Conservation (phyloP, 176 grass and related monocot genomes). For the Carex kokanica region DNA sequence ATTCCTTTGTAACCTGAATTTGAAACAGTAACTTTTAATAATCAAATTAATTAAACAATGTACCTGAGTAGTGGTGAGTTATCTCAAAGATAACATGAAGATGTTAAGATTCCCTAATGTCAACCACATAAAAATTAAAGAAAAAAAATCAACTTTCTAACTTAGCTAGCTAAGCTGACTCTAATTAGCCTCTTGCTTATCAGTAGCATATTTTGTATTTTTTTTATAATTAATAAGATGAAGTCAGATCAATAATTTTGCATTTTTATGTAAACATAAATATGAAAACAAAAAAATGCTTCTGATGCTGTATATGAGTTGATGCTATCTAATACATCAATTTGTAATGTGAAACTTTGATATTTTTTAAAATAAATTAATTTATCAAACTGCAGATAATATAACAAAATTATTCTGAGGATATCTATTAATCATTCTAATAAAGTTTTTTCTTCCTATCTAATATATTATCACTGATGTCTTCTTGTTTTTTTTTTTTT, state of each 20-base stretch:
- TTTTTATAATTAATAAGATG: not conserved
- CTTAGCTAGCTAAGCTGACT: not conserved
- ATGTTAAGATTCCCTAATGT: not conserved
- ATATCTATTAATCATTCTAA: too few relatives aligned
- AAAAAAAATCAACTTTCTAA: not conserved
- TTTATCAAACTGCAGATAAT: too few relatives aligned
- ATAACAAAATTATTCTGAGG: too few relatives aligned
- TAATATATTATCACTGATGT: too few relatives aligned
- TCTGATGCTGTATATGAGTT: not conserved
- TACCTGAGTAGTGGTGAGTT: constrained; percentile 6
- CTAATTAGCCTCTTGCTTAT: not conserved
- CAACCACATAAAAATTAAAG: not conserved
- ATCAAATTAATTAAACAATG: too few relatives aligned
- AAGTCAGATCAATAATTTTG: not conserved
- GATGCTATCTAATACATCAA: not conserved
- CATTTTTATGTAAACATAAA: not conserved
- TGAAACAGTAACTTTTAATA: too few relatives aligned
- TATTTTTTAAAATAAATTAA: not conserved
- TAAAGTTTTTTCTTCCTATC: too few relatives aligned
- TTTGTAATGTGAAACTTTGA: not conserved
- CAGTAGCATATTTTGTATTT: not conserved
- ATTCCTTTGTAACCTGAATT: too few relatives aligned
- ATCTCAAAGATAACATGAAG: not conserved
- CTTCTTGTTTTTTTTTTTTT: too few relatives aligned
- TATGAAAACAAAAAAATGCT: not conserved